Conservation (phyloP, 345 rosid genomes). For the Moringa oleifera region DNA sequence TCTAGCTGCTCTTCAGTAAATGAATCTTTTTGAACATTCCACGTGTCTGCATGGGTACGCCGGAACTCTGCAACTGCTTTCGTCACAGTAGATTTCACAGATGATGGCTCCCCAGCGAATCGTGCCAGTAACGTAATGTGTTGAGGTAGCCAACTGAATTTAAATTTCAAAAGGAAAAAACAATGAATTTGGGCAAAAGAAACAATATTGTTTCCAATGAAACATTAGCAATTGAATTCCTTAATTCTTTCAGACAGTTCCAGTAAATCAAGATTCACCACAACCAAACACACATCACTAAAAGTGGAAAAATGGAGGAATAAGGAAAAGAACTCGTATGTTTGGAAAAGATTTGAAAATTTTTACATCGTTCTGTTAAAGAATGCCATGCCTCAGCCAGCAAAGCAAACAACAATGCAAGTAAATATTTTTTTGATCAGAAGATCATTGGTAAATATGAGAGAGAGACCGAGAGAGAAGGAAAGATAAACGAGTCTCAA, state of each 20-base stretch:
- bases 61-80: slow-evolving; percentile 98
- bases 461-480: too few species aligned
- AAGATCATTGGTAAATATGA: too few species aligned
- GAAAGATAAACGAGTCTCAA: too few species aligned
- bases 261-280: too few species aligned
- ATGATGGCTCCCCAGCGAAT: slow-evolving; percentile 75
- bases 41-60: slow-evolving; percentile 93
- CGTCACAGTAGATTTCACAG: slow-evolving; percentile 86
- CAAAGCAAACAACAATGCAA: background rate
- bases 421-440: too few species aligned
- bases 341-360: background rate
- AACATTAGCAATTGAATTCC: background rate
- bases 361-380: background rate
- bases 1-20: slow-evolving; percentile 96
- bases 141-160: slow-evolving; percentile 83
- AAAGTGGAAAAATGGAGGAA: background rate
- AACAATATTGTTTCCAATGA: background rate
- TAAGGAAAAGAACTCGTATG: background rate
- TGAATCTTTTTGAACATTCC: slow-evolving; percentile 85
- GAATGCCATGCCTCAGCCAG: background rate
- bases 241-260: background rate
- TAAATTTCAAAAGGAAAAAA: background rate
- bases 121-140: slow-evolving; percentile 87
- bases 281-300: background rate
- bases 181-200: background rate